A percentile compares a stretch with the other conserved stretches of the same genome.
Evolutionary conservation across 306 rosid species (phyloP).

Genomic region (Dicorynia guianensis): DNA sequence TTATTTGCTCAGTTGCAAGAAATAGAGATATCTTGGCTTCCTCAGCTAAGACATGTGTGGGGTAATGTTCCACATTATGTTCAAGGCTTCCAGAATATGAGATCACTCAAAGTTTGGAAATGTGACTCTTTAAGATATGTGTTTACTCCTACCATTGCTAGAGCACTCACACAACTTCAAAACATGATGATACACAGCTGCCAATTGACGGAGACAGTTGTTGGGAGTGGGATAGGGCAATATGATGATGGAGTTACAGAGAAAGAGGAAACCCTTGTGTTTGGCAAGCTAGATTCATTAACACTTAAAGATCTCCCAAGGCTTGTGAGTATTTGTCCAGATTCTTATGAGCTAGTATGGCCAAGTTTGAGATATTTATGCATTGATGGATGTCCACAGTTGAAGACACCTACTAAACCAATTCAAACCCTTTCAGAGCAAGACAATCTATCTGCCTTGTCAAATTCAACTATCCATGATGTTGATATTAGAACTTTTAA

Average conservation of each 20-base stretch:
- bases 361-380: slow-evolving; percentile 30
- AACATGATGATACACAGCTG: slow-evolving; percentile 30
- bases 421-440: not conserved
- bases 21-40: slow-evolving; percentile 28
- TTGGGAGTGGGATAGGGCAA: not conserved
- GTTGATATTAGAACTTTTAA: slow-evolving; percentile 2
- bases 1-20: slow-evolving; percentile 34
- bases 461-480: slow-evolving; percentile 4
- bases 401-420: slow-evolving; percentile 8
- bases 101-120: slow-evolving; percentile 16
- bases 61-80: slow-evolving; percentile 32
- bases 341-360: slow-evolving; percentile 19
- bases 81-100: slow-evolving; percentile 44
- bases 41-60: slow-evolving; percentile 33
- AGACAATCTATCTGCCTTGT: not conserved
- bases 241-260: not conserved
- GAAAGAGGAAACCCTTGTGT: slow-evolving; percentile 19
- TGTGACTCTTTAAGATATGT: slow-evolving; percentile 38
- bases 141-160: slow-evolving; percentile 21
- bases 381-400: slow-evolving; percentile 41
- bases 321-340: slow-evolving; percentile 23
- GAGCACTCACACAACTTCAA: slow-evolving; percentile 26
- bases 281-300: slow-evolving; percentile 30
- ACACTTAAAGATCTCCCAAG: slow-evolving; percentile 34
- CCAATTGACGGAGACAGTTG: slow-evolving; percentile 21